Evolutionary conservation across 306 rosid species (phyloP).

Genomic region (Quercus parvula): DNA sequence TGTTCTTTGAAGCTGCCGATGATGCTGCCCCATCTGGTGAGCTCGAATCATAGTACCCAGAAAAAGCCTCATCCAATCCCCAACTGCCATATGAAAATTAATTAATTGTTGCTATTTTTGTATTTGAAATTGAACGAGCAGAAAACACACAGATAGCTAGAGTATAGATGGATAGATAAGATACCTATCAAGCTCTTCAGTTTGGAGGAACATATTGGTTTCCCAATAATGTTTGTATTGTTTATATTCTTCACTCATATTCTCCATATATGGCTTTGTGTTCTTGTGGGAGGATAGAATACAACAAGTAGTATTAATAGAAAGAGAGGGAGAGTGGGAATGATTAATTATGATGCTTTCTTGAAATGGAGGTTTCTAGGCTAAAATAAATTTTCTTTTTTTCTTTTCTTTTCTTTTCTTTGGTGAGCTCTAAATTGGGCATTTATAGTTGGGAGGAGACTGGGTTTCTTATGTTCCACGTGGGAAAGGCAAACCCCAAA

Average conservation of each 20-base stretch:
- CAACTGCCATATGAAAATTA: constrained; percentile 34
- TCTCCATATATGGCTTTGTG: constrained; percentile 46
- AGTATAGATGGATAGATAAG: not conserved
- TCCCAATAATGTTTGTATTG: constrained; percentile 64
- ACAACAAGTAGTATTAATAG: not conserved
- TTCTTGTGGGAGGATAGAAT: not conserved
- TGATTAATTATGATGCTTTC: not conserved
- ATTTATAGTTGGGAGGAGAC: constrained; percentile 1
- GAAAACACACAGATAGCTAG: not conserved
- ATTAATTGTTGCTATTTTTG: not conserved
- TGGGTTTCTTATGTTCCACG: constrained; percentile 12
- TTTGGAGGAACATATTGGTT: constrained; percentile 62
- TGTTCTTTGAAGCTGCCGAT: constrained; percentile 81
- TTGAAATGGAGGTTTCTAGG: not conserved
- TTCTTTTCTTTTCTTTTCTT: not conserved
- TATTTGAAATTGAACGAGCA: too few species aligned
- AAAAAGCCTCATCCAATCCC: constrained; percentile 76
- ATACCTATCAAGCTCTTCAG: constrained; percentile 76
- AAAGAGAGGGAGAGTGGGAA: not conserved
- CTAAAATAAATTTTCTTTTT: too few species aligned
- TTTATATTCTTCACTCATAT: constrained; percentile 47
- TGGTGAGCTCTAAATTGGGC: not conserved
- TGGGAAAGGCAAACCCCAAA: not conserved
- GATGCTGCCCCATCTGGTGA: constrained; percentile 91
- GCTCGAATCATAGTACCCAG: constrained; percentile 79